Percentiles rank a stretch among this genome's conserved stretches.
Conservation (phyloP, 1,284 basidiomycete genomes). For the Pyrrhoderma noxium region DNA sequence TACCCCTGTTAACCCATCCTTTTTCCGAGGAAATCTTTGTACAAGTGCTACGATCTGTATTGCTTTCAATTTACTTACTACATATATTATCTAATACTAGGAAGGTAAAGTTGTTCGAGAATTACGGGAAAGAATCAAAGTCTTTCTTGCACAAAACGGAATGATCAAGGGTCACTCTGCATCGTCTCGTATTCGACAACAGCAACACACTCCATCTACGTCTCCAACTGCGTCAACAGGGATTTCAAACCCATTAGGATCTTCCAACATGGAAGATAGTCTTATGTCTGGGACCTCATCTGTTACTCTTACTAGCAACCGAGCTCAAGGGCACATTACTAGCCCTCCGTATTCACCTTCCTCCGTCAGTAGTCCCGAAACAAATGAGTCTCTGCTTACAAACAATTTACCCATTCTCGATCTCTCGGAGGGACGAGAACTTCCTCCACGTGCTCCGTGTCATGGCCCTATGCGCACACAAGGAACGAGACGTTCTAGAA, state of each 20-base stretch:
- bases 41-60: background rate
- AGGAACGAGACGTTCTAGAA: too few species aligned
- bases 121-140: constrained; percentile 69
- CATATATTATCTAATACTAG: constrained; percentile 29
- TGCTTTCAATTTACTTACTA: too few species aligned
- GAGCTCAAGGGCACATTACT: too few species aligned
- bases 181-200: background rate
- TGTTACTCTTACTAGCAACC: too few species aligned
- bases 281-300: too few species aligned
- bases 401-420: background rate
- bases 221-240: too few species aligned
- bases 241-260: too few species aligned
- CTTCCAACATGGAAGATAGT: too few species aligned
- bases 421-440: constrained; percentile 1
- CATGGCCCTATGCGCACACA: constrained; percentile 3
- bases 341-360: too few species aligned
- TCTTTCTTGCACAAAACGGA: constrained; percentile 66
- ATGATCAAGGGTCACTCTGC: constrained; percentile 77
- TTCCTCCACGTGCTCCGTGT: background rate
- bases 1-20: background rate
- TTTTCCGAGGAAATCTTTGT: background rate
- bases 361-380: too few species aligned
- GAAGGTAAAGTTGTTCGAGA: constrained; percentile 60
- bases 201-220: background rate
- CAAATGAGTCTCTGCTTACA: too few species aligned